phyloP scores from a whole-genome alignment of 306 rosid genomes.

The Morella rubra region DNA sequence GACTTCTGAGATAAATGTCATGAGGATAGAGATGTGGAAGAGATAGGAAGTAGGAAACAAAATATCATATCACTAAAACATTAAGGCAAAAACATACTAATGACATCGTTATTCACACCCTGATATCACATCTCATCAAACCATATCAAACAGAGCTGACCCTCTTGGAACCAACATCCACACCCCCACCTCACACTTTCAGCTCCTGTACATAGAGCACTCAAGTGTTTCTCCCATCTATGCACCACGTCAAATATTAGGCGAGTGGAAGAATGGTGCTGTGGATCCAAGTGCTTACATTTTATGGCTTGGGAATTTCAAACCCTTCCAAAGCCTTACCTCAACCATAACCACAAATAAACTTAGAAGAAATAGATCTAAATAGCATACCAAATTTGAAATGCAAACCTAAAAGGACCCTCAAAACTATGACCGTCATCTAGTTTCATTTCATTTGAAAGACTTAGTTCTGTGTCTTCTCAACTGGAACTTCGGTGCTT shows the following conservation, averaged over 20 bases:
- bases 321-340: slow-evolving; percentile 27
- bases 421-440: not conserved
- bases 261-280: slow-evolving; percentile 28
- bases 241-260: slow-evolving; percentile 18
- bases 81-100: slow-evolving; percentile 9
- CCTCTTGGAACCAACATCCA: slow-evolving; percentile 25
- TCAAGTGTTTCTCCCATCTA: slow-evolving; percentile 15
- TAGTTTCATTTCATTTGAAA: slow-evolving; percentile 2
- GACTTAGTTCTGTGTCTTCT: slow-evolving; percentile 55
- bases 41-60: too few species aligned
- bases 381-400: slow-evolving; percentile 43
- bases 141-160: slow-evolving; percentile 47
- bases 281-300: slow-evolving; percentile 36
- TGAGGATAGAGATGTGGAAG: not conserved
- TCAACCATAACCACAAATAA: slow-evolving; percentile 20
- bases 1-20: not conserved
- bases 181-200: slow-evolving; percentile 9
- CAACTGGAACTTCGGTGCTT: slow-evolving; percentile 33
- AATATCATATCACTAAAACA: not conserved
- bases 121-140: slow-evolving; percentile 37
- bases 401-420: slow-evolving; percentile 38
- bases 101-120: slow-evolving; percentile 48
- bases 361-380: slow-evolving; percentile 22
- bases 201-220: not conserved
- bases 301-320: slow-evolving; percentile 34